phyloP scores from a whole-genome alignment of 208 protist species.

The Porcisia hertigi region DNA sequence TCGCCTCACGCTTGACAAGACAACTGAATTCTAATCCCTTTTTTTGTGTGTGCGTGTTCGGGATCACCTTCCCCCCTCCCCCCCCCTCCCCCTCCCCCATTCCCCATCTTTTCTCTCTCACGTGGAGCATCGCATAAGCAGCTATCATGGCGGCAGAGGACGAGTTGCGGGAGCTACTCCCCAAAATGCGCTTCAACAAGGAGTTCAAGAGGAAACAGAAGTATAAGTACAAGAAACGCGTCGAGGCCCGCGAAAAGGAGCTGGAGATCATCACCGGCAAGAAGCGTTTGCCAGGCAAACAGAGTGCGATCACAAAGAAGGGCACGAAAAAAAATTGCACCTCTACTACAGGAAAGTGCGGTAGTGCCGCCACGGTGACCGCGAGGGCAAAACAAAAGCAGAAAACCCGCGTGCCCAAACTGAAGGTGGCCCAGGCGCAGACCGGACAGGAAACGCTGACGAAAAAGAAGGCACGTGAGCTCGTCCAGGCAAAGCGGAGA shows the following conservation, averaged over 20 bases:
- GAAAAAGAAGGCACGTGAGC: constrained; percentile 52
- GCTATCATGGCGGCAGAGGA: constrained; percentile 25
- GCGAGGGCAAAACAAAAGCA: constrained; percentile 17
- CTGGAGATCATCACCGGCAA: constrained; percentile 30
- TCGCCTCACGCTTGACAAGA: no score
- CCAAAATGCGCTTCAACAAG: constrained; percentile 58
- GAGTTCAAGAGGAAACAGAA: constrained; percentile 54
- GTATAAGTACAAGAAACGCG: constrained; percentile 45
- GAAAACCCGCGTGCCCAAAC: constrained; percentile 47
- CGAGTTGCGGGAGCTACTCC: constrained; percentile 37
- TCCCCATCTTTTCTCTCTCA: not conserved
- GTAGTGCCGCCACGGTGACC: not conserved
- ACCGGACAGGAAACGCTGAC: constrained; percentile 58
- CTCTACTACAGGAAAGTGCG: not conserved
- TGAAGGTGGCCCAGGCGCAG: constrained; percentile 37
- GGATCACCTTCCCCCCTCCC: not conserved
- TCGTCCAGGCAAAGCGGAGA: constrained; percentile 36
- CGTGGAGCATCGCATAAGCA: not conserved
- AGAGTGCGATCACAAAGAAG: constrained; percentile 19
- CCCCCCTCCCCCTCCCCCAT: no score
- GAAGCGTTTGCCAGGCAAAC: constrained; percentile 16
- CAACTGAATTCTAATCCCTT: no score
- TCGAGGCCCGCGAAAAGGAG: constrained; percentile 38
- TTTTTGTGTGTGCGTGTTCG: no score
- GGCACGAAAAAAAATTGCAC: not conserved